Conservation (phyloP, 257 asterid species). For the Forsythia viridissima region DNA sequence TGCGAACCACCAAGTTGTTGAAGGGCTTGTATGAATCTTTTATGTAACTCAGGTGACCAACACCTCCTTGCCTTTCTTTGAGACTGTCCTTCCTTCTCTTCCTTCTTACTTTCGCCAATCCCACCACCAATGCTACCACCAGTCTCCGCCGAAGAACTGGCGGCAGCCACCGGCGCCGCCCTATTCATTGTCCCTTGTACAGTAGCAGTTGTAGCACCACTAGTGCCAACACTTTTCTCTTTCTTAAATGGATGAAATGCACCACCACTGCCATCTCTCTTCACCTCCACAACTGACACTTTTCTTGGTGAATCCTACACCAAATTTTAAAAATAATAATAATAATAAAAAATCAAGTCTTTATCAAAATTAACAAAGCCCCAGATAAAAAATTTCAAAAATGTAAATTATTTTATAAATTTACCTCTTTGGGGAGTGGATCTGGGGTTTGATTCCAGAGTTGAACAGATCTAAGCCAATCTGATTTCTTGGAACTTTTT, state of each 20-base stretch:
- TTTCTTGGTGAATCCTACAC: slow-evolving; percentile 41
- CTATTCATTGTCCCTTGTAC: background rate
- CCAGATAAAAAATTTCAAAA: background rate
- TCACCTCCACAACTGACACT: slow-evolving; percentile 41
- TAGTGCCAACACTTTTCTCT: slow-evolving; percentile 27
- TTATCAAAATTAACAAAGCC: slow-evolving; percentile 16
- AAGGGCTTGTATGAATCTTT: slow-evolving; percentile 62
- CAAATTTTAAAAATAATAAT: background rate
- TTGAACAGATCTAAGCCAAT: slow-evolving; percentile 85
- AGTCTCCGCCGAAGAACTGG: slow-evolving; percentile 47
- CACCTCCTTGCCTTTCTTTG: slow-evolving; percentile 60
- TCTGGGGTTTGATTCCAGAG: slow-evolving; percentile 76
- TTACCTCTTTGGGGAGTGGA: slow-evolving; percentile 58
- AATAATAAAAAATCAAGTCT: slow-evolving; percentile 13
- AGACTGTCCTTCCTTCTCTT: slow-evolving; percentile 41
- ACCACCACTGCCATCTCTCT: slow-evolving; percentile 43
- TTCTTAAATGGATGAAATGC: slow-evolving; percentile 58
- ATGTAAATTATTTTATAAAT: background rate
- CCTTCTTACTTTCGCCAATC: slow-evolving; percentile 33
- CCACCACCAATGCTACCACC: slow-evolving; percentile 27
- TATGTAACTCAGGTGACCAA: slow-evolving; percentile 70
- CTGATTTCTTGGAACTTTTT: slow-evolving; percentile 47
- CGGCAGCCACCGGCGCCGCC: slow-evolving; percentile 27
- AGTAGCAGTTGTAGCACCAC: slow-evolving; percentile 1
- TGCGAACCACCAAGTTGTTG: slow-evolving; percentile 70